phyloP scores from a whole-genome alignment of 371 early-diverging fungal species.

The Lichtheimia corymbifera region DNA sequence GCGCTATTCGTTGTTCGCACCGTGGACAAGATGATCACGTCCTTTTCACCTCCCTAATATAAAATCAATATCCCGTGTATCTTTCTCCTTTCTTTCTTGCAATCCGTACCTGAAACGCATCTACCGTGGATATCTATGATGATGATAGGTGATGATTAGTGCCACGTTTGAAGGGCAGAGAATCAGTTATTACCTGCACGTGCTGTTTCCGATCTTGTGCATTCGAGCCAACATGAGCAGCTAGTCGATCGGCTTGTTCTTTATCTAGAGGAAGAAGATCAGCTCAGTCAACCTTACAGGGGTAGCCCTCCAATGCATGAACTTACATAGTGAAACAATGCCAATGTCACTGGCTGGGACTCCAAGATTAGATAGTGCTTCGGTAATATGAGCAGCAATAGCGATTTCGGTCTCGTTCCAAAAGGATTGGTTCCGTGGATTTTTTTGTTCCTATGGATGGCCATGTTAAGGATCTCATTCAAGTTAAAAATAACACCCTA shows the following conservation, averaged over 20 bases:
- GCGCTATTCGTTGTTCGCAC: conserved; percentile 63
- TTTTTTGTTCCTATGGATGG: conserved; percentile 39
- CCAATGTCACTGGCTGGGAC: conserved; percentile 57
- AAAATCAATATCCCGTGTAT: too few species aligned
- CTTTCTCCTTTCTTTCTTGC: not conserved
- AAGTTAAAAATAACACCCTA: too few species aligned
- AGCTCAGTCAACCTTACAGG: not conserved
- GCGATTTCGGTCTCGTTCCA: conserved; percentile 60
- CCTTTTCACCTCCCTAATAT: conserved; percentile 81
- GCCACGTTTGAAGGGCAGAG: not conserved
- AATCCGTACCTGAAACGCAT: conserved; percentile 67
- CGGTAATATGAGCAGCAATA: conserved; percentile 43
- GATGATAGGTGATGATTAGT: not conserved
- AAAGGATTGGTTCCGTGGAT: conserved; percentile 44
- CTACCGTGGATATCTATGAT: conserved; percentile 74
- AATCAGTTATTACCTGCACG: conserved; percentile 29
- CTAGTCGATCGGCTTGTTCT: conserved; percentile 64
- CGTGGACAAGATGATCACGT: conserved; percentile 75
- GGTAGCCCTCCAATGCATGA: not conserved
- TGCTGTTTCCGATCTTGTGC: conserved; percentile 18
- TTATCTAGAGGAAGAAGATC: conserved; percentile 49
- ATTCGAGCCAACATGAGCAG: conserved; percentile 26
- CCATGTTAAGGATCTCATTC: too few species aligned
- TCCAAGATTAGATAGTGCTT: conserved; percentile 39
- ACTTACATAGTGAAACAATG: conserved; percentile 70